phyloP scores from a whole-genome alignment of 2,329 filamentous ascomycete genomes.

The Stagonosporopsis rhizophila region DNA sequence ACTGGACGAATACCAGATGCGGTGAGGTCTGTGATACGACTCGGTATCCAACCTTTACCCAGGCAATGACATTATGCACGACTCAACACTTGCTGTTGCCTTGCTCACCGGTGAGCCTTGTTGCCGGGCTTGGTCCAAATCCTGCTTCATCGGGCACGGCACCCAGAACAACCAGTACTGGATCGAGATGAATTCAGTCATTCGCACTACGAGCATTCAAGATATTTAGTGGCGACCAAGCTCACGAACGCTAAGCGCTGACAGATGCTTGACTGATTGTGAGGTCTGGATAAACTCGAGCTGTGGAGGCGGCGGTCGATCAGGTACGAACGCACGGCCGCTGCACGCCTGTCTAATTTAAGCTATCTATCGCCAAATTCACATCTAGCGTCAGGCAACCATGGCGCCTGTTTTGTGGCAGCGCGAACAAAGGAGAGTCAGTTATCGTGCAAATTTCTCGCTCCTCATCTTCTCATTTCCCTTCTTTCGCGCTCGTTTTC shows the following conservation, averaged over 20 bases:
- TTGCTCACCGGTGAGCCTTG: background rate
- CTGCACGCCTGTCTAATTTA: conserved; percentile 11
- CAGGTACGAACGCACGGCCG: conserved; percentile 8
- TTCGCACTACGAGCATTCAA: background rate
- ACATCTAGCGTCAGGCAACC: conserved; percentile 21
- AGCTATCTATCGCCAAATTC: conserved; percentile 12
- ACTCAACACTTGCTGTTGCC: background rate
- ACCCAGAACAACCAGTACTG: background rate
- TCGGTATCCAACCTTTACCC: background rate
- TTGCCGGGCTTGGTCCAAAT: background rate
- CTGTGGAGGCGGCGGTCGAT: conserved; percentile 7
- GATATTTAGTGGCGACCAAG: background rate
- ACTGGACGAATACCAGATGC: conserved; percentile 55
- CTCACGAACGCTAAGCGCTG: background rate
- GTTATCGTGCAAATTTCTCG: conserved; percentile 6
- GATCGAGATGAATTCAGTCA: background rate
- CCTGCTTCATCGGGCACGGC: background rate
- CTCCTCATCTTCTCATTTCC: background rate
- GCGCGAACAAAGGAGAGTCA: conserved; percentile 11
- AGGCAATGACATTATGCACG: background rate
- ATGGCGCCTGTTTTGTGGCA: conserved; percentile 8
- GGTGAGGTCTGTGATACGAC: conserved; percentile 23
- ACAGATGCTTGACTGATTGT: conserved; percentile 2
- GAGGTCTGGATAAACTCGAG: conserved; percentile 6
- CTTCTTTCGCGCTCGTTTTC: conserved; percentile 5